A percentile compares a stretch with the other conserved stretches of the same genome.
phyloP scores from a whole-genome alignment of 2,329 filamentous ascomycete species.

The Aspergillus quadricinctus region DNA sequence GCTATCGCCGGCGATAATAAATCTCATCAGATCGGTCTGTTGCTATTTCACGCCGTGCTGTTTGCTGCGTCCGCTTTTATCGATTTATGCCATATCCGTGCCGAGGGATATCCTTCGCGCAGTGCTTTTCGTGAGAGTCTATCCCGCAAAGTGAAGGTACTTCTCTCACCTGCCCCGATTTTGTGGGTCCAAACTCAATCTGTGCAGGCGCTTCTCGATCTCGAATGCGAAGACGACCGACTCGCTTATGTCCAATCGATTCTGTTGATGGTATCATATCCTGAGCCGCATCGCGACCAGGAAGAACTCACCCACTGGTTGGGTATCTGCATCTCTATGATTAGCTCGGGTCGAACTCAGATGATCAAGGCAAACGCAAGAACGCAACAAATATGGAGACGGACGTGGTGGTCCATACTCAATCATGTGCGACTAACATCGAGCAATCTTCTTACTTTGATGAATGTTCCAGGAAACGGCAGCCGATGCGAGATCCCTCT shows the following conservation, averaged over 20 bases:
- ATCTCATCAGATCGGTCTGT: not conserved
- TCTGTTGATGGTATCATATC: constrained; percentile 2
- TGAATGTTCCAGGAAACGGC: not conserved
- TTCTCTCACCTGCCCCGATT: not conserved
- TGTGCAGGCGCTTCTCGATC: constrained; percentile 3
- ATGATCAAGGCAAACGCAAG: not conserved
- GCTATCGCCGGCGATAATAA: not conserved
- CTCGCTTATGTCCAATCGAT: constrained; percentile 2
- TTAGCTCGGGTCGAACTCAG: constrained; percentile 1
- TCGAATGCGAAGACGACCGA: constrained; percentile 6
- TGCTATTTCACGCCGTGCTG: constrained; percentile 10
- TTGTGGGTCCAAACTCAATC: not conserved
- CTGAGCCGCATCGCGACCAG: constrained; percentile 1
- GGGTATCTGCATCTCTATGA: constrained; percentile 4
- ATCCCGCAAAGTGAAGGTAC: not conserved
- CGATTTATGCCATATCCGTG: constrained; percentile 2
- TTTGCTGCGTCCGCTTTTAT: constrained; percentile 5
- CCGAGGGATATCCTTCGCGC: constrained; percentile 3
- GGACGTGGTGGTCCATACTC: constrained; percentile 8
- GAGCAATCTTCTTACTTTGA: constrained; percentile 1
- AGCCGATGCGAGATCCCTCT: not conserved
- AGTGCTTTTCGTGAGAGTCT: not conserved
- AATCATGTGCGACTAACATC: constrained; percentile 4
- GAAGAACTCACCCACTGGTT: constrained; percentile 5
- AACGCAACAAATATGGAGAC: constrained; percentile 1